A percentile compares a stretch with the other conserved stretches of the same genome.
Evolutionary conservation across 2,329 filamentous ascomycete species (phyloP).

Genomic region (Trichoderma asperellum): DNA sequence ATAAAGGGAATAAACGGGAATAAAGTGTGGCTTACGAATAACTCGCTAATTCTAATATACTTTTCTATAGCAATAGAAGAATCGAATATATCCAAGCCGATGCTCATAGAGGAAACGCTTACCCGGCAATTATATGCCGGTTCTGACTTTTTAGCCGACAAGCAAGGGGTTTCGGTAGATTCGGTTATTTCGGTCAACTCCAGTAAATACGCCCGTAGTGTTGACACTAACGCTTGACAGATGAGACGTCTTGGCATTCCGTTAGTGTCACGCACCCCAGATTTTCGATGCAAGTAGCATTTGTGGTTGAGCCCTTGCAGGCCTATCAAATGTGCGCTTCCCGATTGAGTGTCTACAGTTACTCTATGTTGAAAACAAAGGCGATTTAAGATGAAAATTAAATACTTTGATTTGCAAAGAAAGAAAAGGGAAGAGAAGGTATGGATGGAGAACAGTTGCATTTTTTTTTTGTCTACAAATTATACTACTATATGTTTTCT

Average conservation of each 20-base stretch:
- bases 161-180: neutral
- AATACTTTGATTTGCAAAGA: neutral
- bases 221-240: neutral
- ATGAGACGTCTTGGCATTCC: neutral
- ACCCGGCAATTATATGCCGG: conserved; percentile 1
- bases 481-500: neutral
- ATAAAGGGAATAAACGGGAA: neutral
- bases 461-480: neutral
- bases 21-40: neutral
- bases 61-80: neutral
- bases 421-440: neutral
- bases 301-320: neutral
- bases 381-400: neutral
- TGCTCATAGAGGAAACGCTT: neutral
- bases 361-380: neutral
- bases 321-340: neutral
- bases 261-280: neutral
- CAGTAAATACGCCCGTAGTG: neutral
- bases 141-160: neutral
- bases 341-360: neutral
- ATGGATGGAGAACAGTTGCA: too few relatives aligned
- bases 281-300: neutral
- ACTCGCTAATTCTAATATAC: neutral
- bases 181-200: conserved; percentile 4
- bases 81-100: neutral